Percentiles rank a stretch among this genome's conserved stretches.
Conservation (phyloP, 2,329 filamentous ascomycete species). For the Hyphodiscus sp. region DNA sequence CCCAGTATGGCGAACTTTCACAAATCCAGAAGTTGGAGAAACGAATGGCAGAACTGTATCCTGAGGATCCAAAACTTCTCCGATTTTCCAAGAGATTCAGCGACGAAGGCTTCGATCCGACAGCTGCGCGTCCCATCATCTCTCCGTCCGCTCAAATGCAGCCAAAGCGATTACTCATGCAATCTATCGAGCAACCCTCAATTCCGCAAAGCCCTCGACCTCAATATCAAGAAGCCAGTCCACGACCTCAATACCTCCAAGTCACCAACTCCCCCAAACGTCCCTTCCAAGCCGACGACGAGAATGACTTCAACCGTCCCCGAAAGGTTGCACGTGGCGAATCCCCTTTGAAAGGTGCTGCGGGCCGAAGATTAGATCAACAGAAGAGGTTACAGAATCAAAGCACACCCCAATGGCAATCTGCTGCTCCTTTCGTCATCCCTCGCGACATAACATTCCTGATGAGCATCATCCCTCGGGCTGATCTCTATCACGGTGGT, state of each 20-base stretch:
- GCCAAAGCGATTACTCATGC: slow-evolving; percentile 50
- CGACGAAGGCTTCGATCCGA: slow-evolving; percentile 70
- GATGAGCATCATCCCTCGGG: slow-evolving; percentile 56
- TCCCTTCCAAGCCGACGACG: slow-evolving; percentile 54
- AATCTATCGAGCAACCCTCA: slow-evolving; percentile 45
- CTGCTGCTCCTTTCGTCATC: slow-evolving; percentile 53
- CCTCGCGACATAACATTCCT: slow-evolving; percentile 59
- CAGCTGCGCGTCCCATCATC: slow-evolving; percentile 73
- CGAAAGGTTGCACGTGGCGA: slow-evolving; percentile 85
- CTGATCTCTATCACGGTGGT: slow-evolving; percentile 62
- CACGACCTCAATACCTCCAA: slow-evolving; percentile 26
- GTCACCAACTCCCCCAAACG: slow-evolving; percentile 34
- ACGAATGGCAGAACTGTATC: slow-evolving; percentile 90
- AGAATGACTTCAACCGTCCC: slow-evolving; percentile 65
- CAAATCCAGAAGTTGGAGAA: slow-evolving; percentile 88
- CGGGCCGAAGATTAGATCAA: slow-evolving; percentile 77
- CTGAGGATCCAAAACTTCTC: slow-evolving; percentile 70
- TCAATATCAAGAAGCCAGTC: slow-evolving; percentile 28
- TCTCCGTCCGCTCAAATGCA: slow-evolving; percentile 74
- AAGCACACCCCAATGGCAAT: slow-evolving; percentile 30
- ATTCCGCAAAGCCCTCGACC: slow-evolving; percentile 35
- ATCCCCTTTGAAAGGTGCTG: slow-evolving; percentile 86
- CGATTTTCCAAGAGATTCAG: slow-evolving; percentile 74
- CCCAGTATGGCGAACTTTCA: slow-evolving; percentile 83
- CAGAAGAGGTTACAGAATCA: slow-evolving; percentile 48